Evolutionary conservation across 192 early-diverging fungal species (phyloP).

Genomic region (Paraglomus brasilianum): DNA sequence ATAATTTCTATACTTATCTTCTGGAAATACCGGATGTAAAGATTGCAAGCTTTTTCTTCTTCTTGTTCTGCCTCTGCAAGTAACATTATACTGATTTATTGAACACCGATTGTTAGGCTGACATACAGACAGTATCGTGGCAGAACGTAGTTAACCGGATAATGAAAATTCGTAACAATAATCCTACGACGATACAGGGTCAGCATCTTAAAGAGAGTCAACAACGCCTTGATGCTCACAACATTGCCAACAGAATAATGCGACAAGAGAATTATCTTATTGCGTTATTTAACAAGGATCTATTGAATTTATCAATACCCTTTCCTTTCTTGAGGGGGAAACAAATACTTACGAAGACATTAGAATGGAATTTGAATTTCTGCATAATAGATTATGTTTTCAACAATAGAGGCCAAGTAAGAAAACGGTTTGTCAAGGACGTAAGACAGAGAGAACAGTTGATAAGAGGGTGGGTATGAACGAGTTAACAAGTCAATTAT

Average conservation of each 20-base stretch:
- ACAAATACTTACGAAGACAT: constrained; percentile 77
- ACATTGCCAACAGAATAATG: constrained; percentile 93
- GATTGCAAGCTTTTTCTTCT: constrained; percentile 1
- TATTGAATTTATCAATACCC: constrained; percentile 78
- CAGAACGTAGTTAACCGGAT: constrained; percentile 76
- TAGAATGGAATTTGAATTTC: constrained; percentile 91
- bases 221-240: constrained; percentile 63
- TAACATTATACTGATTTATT: constrained; percentile 15
- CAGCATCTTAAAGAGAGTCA: constrained; percentile 30
- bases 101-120: constrained; percentile 47
- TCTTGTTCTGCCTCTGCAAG: not conserved
- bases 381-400: constrained; percentile 87
- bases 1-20: constrained; percentile 79
- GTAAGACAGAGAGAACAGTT: constrained; percentile 53
- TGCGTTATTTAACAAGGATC: constrained; percentile 90
- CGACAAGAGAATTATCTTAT: constrained; percentile 97
- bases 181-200: constrained; percentile 48
- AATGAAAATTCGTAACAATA: constrained; percentile 67
- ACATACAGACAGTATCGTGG: constrained; percentile 88
- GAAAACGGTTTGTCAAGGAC: constrained; percentile 79
- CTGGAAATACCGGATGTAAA: constrained; percentile 75
- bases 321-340: constrained; percentile 52
- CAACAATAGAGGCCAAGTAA: constrained; percentile 80
- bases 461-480: constrained; percentile 57
- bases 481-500: constrained; percentile 2